Percentiles rank a stretch among this genome's conserved stretches.
Evolutionary conservation across 805 yeast genomes (phyloP).

Genomic region (Kodamaea kakaduensis): DNA sequence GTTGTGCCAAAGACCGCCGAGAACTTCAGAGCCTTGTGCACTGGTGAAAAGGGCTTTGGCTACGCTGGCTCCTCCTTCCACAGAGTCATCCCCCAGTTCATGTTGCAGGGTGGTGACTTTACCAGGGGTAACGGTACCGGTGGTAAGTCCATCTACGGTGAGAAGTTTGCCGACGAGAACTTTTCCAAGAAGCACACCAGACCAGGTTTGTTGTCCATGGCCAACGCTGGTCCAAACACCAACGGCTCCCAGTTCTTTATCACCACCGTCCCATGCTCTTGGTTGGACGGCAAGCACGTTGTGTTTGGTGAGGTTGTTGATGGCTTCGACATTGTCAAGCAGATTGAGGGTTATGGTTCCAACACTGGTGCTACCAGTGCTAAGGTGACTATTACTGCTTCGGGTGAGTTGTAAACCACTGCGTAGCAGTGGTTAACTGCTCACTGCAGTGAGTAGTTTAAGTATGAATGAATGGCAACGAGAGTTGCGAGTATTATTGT

Average conservation of each 20-base stretch:
- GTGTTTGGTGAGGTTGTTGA: constrained; percentile 90
- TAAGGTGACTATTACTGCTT: constrained; percentile 57
- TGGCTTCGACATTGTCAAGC: constrained; percentile 82
- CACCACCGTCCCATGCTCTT: constrained; percentile 82
- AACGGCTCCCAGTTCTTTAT: constrained; percentile 97
- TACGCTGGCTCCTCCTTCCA: constrained; percentile 44
- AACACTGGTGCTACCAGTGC: constrained; percentile 62
- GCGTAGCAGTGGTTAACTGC: too few species aligned
- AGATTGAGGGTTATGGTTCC: constrained; percentile 73
- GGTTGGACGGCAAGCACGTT: constrained; percentile 93
- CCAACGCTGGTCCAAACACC: constrained; percentile 97
- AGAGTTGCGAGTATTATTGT: not conserved
- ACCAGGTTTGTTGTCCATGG: constrained; percentile 88
- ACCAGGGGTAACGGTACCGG: constrained; percentile 45
- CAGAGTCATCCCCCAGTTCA: constrained; percentile 45
- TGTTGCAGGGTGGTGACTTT: constrained; percentile 49
- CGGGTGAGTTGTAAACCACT: constrained; percentile 61
- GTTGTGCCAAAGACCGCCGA: constrained; percentile 94
- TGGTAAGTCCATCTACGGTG: constrained; percentile 57
- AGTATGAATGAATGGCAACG: too few species aligned
- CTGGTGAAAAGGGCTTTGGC: constrained; percentile 47
- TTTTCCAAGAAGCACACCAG: constrained; percentile 67
- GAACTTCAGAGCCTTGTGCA: constrained; percentile 91
- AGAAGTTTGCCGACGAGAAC: constrained; percentile 74
- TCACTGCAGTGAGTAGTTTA: too few species aligned